phyloP scores from a whole-genome alignment of 805 yeast species.

The Suhomyces faveliae region DNA sequence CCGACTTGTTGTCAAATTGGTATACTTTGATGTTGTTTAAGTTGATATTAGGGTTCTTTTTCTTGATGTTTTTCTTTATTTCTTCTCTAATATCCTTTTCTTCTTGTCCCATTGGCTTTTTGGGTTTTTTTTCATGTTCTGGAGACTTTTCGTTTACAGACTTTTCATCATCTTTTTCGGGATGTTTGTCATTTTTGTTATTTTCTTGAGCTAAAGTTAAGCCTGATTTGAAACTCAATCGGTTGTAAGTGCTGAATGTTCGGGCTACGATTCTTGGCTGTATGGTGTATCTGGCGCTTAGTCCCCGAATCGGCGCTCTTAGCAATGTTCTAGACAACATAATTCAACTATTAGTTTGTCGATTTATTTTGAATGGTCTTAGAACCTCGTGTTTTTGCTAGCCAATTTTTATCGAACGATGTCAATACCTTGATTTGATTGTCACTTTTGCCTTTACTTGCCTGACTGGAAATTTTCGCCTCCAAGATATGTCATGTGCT shows the following conservation, averaged over 20 bases:
- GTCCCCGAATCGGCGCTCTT: slow-evolving; percentile 1
- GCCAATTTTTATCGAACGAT: not conserved
- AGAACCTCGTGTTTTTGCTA: not conserved
- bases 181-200: not conserved
- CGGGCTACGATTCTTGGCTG: not conserved
- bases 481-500: not conserved
- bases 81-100: slow-evolving; percentile 37
- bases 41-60: slow-evolving; percentile 27
- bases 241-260: not conserved
- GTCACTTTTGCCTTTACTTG: not conserved
- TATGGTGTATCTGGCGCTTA: not conserved
- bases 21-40: slow-evolving; percentile 31
- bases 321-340: slow-evolving; percentile 3
- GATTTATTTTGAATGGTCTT: not conserved
- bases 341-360: not conserved
- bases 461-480: slow-evolving; percentile 4
- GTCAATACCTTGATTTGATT: not conserved
- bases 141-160: not conserved
- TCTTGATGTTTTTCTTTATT: slow-evolving; percentile 28
- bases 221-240: not conserved
- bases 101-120: slow-evolving; percentile 18
- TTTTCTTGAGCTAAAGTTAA: not conserved
- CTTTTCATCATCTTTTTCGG: not conserved
- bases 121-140: slow-evolving; percentile 6
- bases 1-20: slow-evolving; percentile 17